Evolutionary conservation across 2,329 filamentous ascomycete genomes (phyloP), one percentile per base, ranked within the genome.

Genomic region (Passalora sequoiae): DNA sequence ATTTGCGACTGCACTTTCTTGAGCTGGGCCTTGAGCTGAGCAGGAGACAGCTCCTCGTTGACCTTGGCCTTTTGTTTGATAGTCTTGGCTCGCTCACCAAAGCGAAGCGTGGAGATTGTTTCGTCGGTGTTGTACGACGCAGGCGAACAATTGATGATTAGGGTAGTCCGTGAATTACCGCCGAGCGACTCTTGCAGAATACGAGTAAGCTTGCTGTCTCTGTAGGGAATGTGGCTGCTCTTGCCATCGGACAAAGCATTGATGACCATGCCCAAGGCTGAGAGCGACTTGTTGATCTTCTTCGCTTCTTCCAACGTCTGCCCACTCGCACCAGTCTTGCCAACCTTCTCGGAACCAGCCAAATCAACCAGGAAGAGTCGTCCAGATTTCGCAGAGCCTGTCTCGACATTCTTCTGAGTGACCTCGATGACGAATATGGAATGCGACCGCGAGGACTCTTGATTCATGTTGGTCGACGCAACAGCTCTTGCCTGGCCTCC

Each of bases 1-100:
- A 92, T 83, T 65, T 96, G 89, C 40, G 78, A 81, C 67, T 95
- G 89, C 10, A 89, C 88, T 69, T 95, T 95, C 70, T 87, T 89
- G 64, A 98, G 81, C 60, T 96, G 77, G 38, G 82, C 77, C 70
- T 97, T 98, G 73, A 98, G 81, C 68, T 98, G 92, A 9, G 89
- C 81, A 33, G 92, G 92, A 60, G 91, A 97, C 59, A 98, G 79
- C 68, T 98, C 92, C 33, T 91, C 89, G 64, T 98, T 98, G 77
- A 98, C 85, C 83, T 97, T 98, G 68, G 92, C 92, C 77, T 97
- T 97, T 75, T 97, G 97, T 83, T 97, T 96, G 74, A 98, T 98
- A 0, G 88, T 86, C 74, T 98, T 98, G 45, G 92, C 92, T 64
- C 92, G 78, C 69, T 92, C 94, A 73, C 92, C 92, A 63, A 97